Conservation (phyloP, 345 rosid genomes). For the Brassica carinata region DNA sequence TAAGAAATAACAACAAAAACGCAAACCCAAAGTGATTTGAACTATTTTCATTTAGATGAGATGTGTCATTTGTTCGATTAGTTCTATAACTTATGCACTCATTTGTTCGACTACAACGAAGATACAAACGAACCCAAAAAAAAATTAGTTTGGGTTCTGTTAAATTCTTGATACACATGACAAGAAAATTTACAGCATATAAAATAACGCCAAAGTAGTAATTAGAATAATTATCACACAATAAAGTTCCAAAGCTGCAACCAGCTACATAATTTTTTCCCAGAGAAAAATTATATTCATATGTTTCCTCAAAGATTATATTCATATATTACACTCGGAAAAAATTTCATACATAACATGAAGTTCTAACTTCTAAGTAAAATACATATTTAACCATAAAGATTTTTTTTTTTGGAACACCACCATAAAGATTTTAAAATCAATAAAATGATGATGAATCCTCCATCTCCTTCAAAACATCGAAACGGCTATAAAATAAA, state of each 20-base stretch:
- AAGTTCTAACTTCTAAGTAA: neutral
- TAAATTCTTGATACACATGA: neutral
- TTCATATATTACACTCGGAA: neutral
- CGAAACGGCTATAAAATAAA: neutral
- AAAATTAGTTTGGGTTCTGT: neutral
- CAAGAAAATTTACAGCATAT: neutral
- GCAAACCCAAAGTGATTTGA: too few species aligned
- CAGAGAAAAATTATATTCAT: neutral
- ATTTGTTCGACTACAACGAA: neutral
- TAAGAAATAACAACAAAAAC: neutral
- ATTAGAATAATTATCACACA: neutral
- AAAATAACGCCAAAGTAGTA: neutral
- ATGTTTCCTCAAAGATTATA: neutral
- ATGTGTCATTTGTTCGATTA: neutral
- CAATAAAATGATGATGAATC: slow-evolving; percentile 23
- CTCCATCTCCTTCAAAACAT: slow-evolving; percentile 6
- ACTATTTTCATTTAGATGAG: neutral
- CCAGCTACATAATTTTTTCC: neutral
- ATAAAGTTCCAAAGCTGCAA: neutral
- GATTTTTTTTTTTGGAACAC: neutral
- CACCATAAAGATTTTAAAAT: neutral
- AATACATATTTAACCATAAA: neutral
- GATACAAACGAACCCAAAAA: neutral
- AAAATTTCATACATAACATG: neutral
- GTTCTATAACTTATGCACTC: neutral